These are phyloP conservation scores for Populus hybrid DNA, from an alignment of 441 rosid genomes.

Conservation along the genomic window DNA sequence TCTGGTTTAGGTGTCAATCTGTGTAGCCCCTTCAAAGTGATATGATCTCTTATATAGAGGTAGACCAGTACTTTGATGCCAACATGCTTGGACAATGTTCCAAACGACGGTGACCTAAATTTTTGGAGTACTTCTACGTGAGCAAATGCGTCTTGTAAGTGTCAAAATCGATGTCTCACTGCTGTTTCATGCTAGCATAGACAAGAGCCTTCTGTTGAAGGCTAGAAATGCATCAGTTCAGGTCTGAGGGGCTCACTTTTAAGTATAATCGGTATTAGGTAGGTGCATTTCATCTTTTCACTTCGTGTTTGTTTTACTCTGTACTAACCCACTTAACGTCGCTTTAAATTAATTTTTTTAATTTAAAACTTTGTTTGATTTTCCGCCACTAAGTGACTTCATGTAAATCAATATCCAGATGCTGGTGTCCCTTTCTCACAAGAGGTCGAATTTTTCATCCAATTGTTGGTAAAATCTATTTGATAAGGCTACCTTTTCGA, in stretches of 20 bases:
- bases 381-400: not conserved
- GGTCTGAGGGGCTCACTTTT: conserved; percentile 6
- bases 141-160: conserved; percentile 23
- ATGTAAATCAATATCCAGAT: not conserved
- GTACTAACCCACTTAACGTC: not conserved
- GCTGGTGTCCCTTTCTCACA: not conserved
- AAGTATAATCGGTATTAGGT: not conserved
- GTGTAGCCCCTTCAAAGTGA: not conserved
- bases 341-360: not conserved
- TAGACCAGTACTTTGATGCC: not conserved
- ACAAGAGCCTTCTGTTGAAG: conserved; percentile 9
- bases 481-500: not conserved
- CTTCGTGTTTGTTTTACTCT: not conserved
- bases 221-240: not conserved
- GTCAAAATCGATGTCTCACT: conserved; percentile 49
- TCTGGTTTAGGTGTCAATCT: conserved; percentile 2
- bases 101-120: conserved; percentile 29
- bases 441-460: not conserved
- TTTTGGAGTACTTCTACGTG: conserved; percentile 38
- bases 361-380: not conserved
- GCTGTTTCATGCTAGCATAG: conserved; percentile 24
- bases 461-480: not conserved
- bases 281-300: not conserved
- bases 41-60: conserved; percentile 28
- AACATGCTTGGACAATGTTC: conserved; percentile 18